Base-by-base conservation (phyloP, 176 grass and related monocot species). In the bread wheat (Triticum aestivum) region DNA sequence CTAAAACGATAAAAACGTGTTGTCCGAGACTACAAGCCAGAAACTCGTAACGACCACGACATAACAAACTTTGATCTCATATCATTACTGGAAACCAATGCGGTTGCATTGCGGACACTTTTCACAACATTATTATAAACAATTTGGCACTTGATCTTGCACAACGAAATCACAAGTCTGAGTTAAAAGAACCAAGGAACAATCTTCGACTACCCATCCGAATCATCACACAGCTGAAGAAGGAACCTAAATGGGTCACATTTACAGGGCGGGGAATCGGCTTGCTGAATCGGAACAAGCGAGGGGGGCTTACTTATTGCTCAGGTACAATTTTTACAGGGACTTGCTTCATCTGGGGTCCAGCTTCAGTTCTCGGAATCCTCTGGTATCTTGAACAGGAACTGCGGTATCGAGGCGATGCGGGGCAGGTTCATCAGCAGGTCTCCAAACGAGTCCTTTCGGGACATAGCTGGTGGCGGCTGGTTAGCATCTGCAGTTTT, bases 391-490 rank as follows among this genome's bases (percentile, higher is more conserved):
- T 96, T 96, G 84, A 92, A 94, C 59, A 95, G 88, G 86, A 98
- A 94, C 87, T 95, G 86, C 2, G 93, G 96, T 62, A 96, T 49
- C 0, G 96, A 98, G 11, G 92, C 90, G 2, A 98, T 94, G 27
- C 93, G 93, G 6, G 96, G 96, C 29, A 98, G 88, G 85, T 94
- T 85, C 45, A 89, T 86, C 82, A 98, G 85, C 41, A 98, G 79
- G 69, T 98, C 96, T 47, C 91, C 93, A 32, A 96, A 92, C 0
- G 96, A 98, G 33, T 98, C 96, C 71, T 92, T 96, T 65, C 91
- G 92, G 17, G 93, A 89, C 62, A 98, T 92, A 69, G 83, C 58
- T 2, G 86, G 70, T 2, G 59, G 86, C 9, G 49, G 86, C 9
- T 88, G 82, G 3, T 75, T 75, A 49, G 74, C 82, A 32, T 83